A percentile compares a stretch with the other conserved stretches of the same genome.
These are phyloP conservation scores for Antrodiella citrinella DNA, from an alignment of 768 basidiomycete genomes.

Conservation along the genomic window DNA sequence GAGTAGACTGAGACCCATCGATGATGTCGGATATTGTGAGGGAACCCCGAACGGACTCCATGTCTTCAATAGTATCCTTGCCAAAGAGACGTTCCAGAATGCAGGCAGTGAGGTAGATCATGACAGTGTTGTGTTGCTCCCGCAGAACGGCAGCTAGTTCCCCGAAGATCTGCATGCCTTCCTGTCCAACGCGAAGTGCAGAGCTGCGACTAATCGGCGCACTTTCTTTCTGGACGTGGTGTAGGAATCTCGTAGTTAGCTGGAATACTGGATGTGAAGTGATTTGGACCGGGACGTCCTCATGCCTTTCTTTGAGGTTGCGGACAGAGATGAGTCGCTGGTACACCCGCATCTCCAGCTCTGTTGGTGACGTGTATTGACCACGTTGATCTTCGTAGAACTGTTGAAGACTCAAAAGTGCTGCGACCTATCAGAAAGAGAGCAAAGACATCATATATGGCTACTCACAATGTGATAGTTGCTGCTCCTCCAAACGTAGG, in stretches of 20 bases:
- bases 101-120: slow-evolving; percentile 87
- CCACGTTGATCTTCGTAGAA: slow-evolving; percentile 81
- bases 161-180: slow-evolving; percentile 62
- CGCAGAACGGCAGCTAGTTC: slow-evolving; percentile 55
- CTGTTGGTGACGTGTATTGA: slow-evolving; percentile 64
- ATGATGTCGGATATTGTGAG: slow-evolving; percentile 57
- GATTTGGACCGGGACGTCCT: slow-evolving; percentile 62
- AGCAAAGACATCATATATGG: slow-evolving; percentile 22
- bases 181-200: slow-evolving; percentile 48
- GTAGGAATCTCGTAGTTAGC: slow-evolving; percentile 73
- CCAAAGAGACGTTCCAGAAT: slow-evolving; percentile 84
- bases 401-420: slow-evolving; percentile 86
- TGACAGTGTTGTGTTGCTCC: slow-evolving; percentile 54
- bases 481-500: slow-evolving; percentile 73
- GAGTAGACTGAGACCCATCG: slow-evolving; percentile 40
- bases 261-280: slow-evolving; percentile 70
- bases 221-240: slow-evolving; percentile 73
- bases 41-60: slow-evolving; percentile 54
- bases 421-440: slow-evolving; percentile 31
- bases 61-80: slow-evolving; percentile 68
- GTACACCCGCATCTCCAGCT: slow-evolving; percentile 95
- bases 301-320: slow-evolving; percentile 70
- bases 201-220: slow-evolving; percentile 68
- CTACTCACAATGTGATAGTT: slow-evolving; percentile 74
- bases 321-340: slow-evolving; percentile 88